Evolutionary conservation across 495 filamentous ascomycete genomes (phyloP), one percentile per base, ranked within the genome.

Genomic region (Bacidia rubella): DNA sequence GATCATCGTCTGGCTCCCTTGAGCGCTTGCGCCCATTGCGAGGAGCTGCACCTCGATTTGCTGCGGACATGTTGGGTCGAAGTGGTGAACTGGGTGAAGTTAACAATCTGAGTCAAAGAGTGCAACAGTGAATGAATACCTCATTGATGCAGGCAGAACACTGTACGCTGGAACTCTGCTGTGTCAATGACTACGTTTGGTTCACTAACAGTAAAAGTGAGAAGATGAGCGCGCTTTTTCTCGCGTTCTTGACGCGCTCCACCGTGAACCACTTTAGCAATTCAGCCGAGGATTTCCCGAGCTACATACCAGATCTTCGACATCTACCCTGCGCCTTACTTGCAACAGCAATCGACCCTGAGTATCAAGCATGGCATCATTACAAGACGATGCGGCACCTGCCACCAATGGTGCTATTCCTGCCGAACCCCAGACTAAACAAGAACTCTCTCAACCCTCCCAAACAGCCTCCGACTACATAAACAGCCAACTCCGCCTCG

Each of bases 401-500:
- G 45, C 20, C 26, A 47, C 17, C 26, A n/a, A 22, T 7, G 45
- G 4, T 4, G 21, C 17, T n/a, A 20, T 22, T n/a, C 22, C 20
- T 11, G 25, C 3, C 20, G n/a, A 47, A 23, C 20, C 22, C 29
- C 52, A 29, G 17, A 25, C 45, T 26, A n/a, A 47, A 9, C 20
- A 26, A 7, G 20, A n/a, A 22, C 45, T n/a, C 24, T 20, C 45
- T 3, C 77, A 86, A 51, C 71, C 74, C 53, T 93, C 87, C 12
- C 86, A 94, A 62, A 96, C 90, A 23, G 90, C 90, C 44, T 84
- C 81, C 59, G 87, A 95, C 82, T 98, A 88, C 66, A 90, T 97
- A 60, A 78, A 85, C 56, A 82, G 79, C 51, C 92, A 99, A 61
- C 83, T 95, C 54, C 80, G 80, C 50, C 81, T 99, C 51, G 92